A percentile compares a stretch with the other conserved stretches of the same genome.
phyloP scores from a whole-genome alignment of 2,329 filamentous ascomycete genomes.

The Xylaria arbuscula region DNA sequence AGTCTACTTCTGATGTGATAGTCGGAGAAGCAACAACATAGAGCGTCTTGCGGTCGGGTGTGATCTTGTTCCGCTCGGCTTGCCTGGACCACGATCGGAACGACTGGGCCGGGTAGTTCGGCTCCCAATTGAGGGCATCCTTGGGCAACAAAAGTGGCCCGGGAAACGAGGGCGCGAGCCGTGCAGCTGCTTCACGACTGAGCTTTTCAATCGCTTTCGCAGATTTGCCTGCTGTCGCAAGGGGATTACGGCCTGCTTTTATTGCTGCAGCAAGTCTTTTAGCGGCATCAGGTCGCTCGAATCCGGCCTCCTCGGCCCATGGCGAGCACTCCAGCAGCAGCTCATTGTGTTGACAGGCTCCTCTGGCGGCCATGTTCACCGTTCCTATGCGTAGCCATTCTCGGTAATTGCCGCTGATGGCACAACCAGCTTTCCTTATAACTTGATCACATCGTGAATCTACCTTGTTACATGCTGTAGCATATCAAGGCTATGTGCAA shows the following conservation, averaged over 20 bases:
- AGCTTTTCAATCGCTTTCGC: conserved; percentile 35
- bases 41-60: conserved; percentile 57
- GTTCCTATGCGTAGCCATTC: not conserved
- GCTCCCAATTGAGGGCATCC: conserved; percentile 68
- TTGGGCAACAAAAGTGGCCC: conserved; percentile 68
- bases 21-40: conserved; percentile 64
- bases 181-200: conserved; percentile 34
- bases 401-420: not conserved
- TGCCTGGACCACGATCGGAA: conserved; percentile 62
- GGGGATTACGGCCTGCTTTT: conserved; percentile 45
- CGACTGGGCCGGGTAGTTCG: conserved; percentile 62
- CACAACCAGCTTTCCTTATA: not conserved
- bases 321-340: conserved; percentile 49
- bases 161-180: conserved; percentile 59
- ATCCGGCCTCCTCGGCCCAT: conserved; percentile 48
- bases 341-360: conserved; percentile 36
- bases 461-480: too few species aligned
- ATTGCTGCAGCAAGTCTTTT: conserved; percentile 49
- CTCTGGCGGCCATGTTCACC: conserved; percentile 10
- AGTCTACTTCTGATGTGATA: conserved; percentile 51
- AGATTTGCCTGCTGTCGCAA: conserved; percentile 21
- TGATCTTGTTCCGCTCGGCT: conserved; percentile 62
- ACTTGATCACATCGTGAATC: not conserved
- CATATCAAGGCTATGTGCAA: too few species aligned
- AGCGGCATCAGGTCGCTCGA: conserved; percentile 45